Conservation (phyloP, 805 yeast genomes). For the Cyberlindnera euphorbiiphila region DNA sequence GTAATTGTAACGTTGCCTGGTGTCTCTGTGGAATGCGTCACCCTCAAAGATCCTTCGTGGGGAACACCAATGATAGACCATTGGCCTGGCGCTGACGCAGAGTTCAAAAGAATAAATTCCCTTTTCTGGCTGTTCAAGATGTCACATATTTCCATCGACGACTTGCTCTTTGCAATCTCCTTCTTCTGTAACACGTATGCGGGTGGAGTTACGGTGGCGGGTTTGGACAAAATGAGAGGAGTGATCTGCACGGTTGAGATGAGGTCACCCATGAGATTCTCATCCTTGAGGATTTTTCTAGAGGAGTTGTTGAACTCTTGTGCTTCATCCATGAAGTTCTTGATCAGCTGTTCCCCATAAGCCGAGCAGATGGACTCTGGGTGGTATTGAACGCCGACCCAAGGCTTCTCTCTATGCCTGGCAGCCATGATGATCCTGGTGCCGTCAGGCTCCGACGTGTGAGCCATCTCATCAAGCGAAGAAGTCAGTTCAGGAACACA, state of each 20-base stretch:
- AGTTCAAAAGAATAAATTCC: conserved; percentile 62
- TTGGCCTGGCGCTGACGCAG: conserved; percentile 80
- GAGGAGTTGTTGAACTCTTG: conserved; percentile 21
- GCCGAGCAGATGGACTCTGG: conserved; percentile 91
- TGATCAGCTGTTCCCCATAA: conserved; percentile 54
- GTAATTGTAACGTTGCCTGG: conserved; percentile 8
- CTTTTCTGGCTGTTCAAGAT: conserved; percentile 26
- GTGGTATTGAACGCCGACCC: conserved; percentile 94
- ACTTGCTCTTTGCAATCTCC: neutral
- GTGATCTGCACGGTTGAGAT: conserved; percentile 11
- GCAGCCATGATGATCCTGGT: conserved; percentile 72
- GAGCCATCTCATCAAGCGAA: conserved; percentile 55
- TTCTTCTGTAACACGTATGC: conserved; percentile 7
- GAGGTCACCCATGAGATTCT: conserved; percentile 8
- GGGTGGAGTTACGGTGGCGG: neutral
- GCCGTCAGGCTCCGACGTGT: conserved; percentile 38
- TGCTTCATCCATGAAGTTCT: conserved; percentile 46
- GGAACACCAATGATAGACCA: conserved; percentile 88
- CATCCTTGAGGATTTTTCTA: conserved; percentile 21
- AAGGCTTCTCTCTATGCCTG: conserved; percentile 55
- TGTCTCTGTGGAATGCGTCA: conserved; percentile 58
- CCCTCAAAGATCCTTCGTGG: conserved; percentile 36
- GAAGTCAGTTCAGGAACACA: conserved; percentile 38
- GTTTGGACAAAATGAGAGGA: conserved; percentile 16
- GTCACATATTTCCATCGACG: conserved; percentile 53